Evolutionary conservation across 306 rosid genomes (phyloP), one percentile per base, ranked within the genome.

Genomic region (Ziziphus jujuba): DNA sequence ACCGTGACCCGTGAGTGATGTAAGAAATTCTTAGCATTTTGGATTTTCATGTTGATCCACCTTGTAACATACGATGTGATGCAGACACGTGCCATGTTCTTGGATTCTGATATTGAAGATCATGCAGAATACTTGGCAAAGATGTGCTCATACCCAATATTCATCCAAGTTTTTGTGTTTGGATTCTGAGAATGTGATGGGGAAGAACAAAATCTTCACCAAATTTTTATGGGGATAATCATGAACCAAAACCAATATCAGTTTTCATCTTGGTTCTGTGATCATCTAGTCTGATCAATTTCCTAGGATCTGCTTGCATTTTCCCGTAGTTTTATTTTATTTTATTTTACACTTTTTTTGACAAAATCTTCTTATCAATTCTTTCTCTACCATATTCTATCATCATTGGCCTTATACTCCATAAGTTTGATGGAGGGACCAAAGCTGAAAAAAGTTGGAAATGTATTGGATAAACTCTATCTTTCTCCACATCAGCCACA

Each of bases 351-450:
- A n/a, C n/a, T n/a, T n/a, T 28, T 28, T 28, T 28, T 28, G 33
- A 28, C 33, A 28, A 28, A 28, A 28, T 28, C 33, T 28, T 28
- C 33, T 28, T 28, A 4, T n/a, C 2, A 28, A 28, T 28, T 28
- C 33, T 28, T 28, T 28, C 3, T 61, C 47, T 43, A 49, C 31
- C 36, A 24, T 66, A 28, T 33, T 20, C 38, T 49, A 34, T 51
- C 22, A 33, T 28, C 36, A 5, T 3, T 38, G 44, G 44, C 53
- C 52, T 33, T 44, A 59, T 73, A 82, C 79, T 85, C 90, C 80
- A 65, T 75, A 84, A 78, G 81, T 83, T 85, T 62, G 83, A 83
- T 79, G 79, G 84, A 61, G 82, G 86, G 80, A 86, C 84, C 84
- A 71, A 81, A 72, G 24, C 20, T 28, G 60, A 45, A 62, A 44